These are phyloP conservation scores for Lycium barbarum DNA, from an alignment of 257 asterid genomes.

Conservation along the genomic window DNA sequence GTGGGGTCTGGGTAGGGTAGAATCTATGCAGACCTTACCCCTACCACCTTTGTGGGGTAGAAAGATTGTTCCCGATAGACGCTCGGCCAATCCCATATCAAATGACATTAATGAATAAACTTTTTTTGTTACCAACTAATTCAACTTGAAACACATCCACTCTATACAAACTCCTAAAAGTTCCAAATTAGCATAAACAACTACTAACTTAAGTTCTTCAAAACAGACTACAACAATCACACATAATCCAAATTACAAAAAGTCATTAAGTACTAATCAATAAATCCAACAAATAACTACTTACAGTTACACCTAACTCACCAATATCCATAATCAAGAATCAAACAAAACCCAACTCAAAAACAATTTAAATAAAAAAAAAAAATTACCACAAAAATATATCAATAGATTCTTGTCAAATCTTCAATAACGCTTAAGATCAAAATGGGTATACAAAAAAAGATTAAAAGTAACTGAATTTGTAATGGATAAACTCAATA, in stretches of 20 bases:
- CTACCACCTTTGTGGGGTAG: no score
- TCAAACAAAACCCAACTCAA: background rate
- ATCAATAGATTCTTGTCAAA: constrained; percentile 12
- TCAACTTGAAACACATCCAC: background rate
- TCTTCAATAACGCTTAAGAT: constrained; percentile 7
- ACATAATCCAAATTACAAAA: background rate
- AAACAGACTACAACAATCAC: background rate
- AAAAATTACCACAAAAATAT: constrained; percentile 21
- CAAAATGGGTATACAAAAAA: constrained; percentile 22
- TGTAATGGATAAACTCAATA: background rate
- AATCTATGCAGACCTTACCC: no score
- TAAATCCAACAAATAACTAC: constrained; percentile 4
- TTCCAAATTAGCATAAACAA: background rate
- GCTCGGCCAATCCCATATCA: no score
- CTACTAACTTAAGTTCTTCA: background rate
- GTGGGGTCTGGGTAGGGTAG: no score
- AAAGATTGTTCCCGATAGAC: no score
- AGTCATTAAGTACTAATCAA: background rate
- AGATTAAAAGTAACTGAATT: background rate
- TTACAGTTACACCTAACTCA: background rate
- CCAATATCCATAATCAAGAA: background rate
- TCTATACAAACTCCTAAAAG: background rate
- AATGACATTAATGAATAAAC: no score
- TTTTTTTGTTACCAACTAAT: background rate
- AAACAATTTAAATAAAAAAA: background rate